Evolutionary conservation across 2,329 filamentous ascomycete species (phyloP).

Genomic region (Alternaria infectoria): DNA sequence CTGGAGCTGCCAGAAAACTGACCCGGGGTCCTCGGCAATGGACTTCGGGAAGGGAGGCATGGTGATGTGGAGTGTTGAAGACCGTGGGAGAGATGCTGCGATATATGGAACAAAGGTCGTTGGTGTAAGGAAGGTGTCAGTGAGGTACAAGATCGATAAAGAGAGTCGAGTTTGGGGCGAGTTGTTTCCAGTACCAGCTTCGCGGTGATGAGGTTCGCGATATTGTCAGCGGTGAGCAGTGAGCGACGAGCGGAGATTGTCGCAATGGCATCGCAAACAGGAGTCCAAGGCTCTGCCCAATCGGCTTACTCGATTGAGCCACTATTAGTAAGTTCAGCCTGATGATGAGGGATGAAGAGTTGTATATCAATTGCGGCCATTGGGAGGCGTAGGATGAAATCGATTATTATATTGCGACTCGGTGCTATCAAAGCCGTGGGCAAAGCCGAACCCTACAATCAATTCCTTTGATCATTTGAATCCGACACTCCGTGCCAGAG

Average conservation of each 20-base stretch:
- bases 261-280: neutral
- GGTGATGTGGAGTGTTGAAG: neutral
- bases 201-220: neutral
- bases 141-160: neutral
- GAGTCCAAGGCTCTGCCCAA: neutral
- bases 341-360: neutral
- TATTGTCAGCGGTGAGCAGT: neutral
- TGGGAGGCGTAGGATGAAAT: neutral
- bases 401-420: neutral
- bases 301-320: neutral
- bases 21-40: rapidly evolving
- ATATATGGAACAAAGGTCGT: neutral
- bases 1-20: conserved; percentile 13
- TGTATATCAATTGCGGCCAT: neutral
- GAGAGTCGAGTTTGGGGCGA: neutral
- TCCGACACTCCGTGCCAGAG: neutral
- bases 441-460: rapidly evolving
- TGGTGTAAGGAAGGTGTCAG: too few species aligned
- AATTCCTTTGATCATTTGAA: neutral
- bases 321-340: neutral
- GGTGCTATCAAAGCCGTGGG: neutral
- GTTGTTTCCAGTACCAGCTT: neutral
- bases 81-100: neutral
- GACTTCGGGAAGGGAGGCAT: neutral
- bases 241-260: neutral